Evolutionary conservation across 306 rosid genomes (phyloP).

Genomic region (Calophaca sinica): DNA sequence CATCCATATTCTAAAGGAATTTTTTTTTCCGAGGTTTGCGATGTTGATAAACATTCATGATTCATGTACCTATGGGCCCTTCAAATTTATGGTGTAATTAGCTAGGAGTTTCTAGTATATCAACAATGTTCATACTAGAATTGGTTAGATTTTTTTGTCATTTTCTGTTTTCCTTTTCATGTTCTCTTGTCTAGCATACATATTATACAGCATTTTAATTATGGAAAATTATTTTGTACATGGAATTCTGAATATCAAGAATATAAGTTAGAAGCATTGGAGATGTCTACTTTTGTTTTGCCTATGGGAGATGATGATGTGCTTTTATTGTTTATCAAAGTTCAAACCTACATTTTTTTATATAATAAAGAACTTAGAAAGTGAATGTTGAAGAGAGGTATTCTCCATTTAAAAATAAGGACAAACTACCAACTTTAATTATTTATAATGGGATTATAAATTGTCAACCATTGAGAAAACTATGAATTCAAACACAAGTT

Average conservation of each 20-base stretch:
- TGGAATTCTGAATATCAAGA: constrained; percentile 38
- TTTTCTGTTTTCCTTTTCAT: background rate
- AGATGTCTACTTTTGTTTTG: constrained; percentile 2
- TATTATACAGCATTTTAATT: constrained; percentile 36
- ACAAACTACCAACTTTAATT: background rate
- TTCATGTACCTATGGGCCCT: constrained; percentile 33
- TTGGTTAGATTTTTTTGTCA: constrained; percentile 23
- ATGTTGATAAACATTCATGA: constrained; percentile 33
- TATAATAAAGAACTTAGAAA: background rate
- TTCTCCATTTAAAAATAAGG: background rate
- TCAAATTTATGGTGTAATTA: constrained; percentile 40
- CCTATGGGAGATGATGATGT: background rate
- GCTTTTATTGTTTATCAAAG: background rate
- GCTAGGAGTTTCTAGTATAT: constrained; percentile 20
- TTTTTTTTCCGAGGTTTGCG: background rate
- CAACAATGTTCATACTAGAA: constrained; percentile 30
- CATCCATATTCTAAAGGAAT: constrained; percentile 2
- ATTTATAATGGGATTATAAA: background rate
- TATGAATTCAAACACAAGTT: background rate
- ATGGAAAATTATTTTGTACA: constrained; percentile 47
- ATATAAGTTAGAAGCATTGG: constrained; percentile 24
- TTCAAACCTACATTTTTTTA: background rate
- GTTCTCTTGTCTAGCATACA: background rate
- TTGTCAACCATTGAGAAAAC: background rate
- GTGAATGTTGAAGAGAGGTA: background rate